Evolutionary conservation across 176 grass and related monocot genomes (phyloP).

Genomic region (Sorghum bicolor): Sorghum_bicolor_NCBIv3 NC_012870.2:72385501-72386000

Average conservation of each 20-base stretch:
- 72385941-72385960: background rate
- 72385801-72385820: background rate
- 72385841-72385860: background rate
- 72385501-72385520: background rate
- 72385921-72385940: background rate
- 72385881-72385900: background rate
- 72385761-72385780: background rate
- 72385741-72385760: background rate
- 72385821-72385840: background rate
- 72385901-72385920: background rate
- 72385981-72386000: background rate
- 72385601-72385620: too few species aligned
- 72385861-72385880: background rate
- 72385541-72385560: too few species aligned
- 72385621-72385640: background rate
- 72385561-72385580: too few species aligned
- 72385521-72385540: too few species aligned
- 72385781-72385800: background rate
- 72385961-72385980: background rate
- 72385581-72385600: too few species aligned
- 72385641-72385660: background rate
- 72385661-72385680: background rate
- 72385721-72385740: background rate
- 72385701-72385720: background rate
- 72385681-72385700: background rate